These are phyloP conservation scores for Aureobasidium pullulans DNA, from an alignment of 2,329 filamentous ascomycete species.

Conservation along the genomic window DNA sequence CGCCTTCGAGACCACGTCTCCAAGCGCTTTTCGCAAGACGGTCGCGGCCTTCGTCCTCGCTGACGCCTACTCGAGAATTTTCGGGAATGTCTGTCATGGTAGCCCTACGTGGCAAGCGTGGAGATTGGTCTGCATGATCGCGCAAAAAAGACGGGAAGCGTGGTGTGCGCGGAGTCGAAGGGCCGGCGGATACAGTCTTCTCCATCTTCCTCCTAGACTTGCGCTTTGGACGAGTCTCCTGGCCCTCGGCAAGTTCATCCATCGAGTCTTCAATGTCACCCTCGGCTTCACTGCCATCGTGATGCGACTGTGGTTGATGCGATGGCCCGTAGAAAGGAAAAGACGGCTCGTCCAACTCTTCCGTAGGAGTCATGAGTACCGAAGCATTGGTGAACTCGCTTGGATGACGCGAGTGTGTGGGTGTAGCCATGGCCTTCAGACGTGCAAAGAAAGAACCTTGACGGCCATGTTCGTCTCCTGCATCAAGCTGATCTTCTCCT, in stretches of 20 bases:
- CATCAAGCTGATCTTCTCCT: conserved; percentile 58
- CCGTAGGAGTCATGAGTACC: conserved; percentile 35
- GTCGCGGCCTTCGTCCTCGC: conserved; percentile 45
- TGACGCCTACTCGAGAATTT: conserved; percentile 38
- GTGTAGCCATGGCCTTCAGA: conserved; percentile 63
- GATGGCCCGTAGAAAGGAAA: conserved; percentile 32
- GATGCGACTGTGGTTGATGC: conserved; percentile 45
- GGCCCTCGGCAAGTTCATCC: conserved; percentile 48
- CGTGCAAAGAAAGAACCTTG: conserved; percentile 64
- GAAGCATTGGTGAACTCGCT: conserved; percentile 41
- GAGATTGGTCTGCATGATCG: conserved; percentile 2
- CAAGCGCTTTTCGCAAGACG: conserved; percentile 40
- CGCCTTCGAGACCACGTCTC: conserved; percentile 40
- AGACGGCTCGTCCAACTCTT: conserved; percentile 40
- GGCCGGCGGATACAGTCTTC: conserved; percentile 53
- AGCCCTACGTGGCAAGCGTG: conserved; percentile 41
- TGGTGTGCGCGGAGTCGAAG: conserved; percentile 56
- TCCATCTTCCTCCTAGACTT: conserved; percentile 56
- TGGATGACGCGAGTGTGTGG: conserved; percentile 43
- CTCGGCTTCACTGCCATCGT: conserved; percentile 62
- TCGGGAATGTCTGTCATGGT: conserved; percentile 44
- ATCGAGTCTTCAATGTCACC: conserved; percentile 80
- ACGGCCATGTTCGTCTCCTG: conserved; percentile 56
- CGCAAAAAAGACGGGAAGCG: conserved; percentile 42
- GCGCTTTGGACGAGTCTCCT: conserved; percentile 49